A percentile compares a stretch with the other conserved stretches of the same genome.
These are phyloP conservation scores for Prunus armeniaca DNA, from an alignment of 306 rosid genomes.

Conservation along the genomic window DNA sequence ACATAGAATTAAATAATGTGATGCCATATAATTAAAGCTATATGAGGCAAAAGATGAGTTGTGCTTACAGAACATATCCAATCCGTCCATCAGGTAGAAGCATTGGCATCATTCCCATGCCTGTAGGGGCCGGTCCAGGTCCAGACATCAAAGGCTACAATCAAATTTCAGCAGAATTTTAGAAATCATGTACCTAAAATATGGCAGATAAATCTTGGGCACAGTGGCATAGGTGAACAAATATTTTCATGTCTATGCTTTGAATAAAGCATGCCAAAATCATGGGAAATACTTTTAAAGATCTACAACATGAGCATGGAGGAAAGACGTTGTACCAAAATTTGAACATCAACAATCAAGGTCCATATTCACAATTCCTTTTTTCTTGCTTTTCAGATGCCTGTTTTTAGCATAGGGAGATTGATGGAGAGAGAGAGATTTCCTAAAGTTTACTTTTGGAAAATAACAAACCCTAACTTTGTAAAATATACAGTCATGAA, in stretches of 20 bases:
- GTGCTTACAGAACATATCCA: slow-evolving; percentile 92
- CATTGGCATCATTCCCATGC: slow-evolving; percentile 99
- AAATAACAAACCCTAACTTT: neutral
- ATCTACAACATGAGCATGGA: neutral
- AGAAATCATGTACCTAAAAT: neutral
- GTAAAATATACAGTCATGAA: neutral
- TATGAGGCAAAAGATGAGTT: neutral
- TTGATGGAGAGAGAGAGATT: too few species aligned
- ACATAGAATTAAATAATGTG: neutral
- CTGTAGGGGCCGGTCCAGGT: slow-evolving; percentile 68
- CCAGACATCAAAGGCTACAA: slow-evolving; percentile 88
- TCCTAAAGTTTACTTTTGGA: neutral
- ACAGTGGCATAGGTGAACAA: neutral
- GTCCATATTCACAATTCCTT: neutral
- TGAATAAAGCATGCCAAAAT: neutral
- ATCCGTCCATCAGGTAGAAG: slow-evolving; percentile 90
- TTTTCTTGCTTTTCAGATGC: neutral
- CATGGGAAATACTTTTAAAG: neutral
- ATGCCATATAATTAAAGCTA: neutral
- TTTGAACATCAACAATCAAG: neutral
- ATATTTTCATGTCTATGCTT: neutral
- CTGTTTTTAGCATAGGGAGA: neutral
- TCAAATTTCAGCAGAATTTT: slow-evolving; percentile 16
- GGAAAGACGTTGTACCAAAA: neutral
- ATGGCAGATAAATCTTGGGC: neutral